Percentiles rank a stretch among this genome's conserved stretches.
phyloP scores from a whole-genome alignment of 2,329 filamentous ascomycete species.

The Cordyceps farinosa region DNA sequence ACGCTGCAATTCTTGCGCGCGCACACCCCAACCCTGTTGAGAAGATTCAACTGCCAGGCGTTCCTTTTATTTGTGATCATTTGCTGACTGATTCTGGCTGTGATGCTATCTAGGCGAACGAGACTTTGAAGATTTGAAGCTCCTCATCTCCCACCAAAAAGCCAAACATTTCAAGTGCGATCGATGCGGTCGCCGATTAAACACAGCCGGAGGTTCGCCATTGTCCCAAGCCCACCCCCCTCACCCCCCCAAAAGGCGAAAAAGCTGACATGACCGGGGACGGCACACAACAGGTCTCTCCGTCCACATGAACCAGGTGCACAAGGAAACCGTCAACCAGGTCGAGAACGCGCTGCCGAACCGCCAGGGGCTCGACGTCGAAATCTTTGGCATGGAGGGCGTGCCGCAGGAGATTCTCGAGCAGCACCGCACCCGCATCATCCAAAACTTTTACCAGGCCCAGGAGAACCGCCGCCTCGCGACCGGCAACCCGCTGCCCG shows the following conservation, averaged over 20 bases:
- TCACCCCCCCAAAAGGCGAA: neutral
- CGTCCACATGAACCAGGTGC: slow-evolving; percentile 97
- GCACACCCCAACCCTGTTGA: neutral
- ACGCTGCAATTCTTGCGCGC: neutral
- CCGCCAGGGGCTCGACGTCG: slow-evolving; percentile 79
- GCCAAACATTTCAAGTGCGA: slow-evolving; percentile 99
- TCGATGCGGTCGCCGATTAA: slow-evolving; percentile 79
- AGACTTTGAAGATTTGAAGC: slow-evolving; percentile 96
- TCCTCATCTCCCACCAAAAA: slow-evolving; percentile 95
- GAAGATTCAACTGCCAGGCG: no score
- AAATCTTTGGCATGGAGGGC: slow-evolving; percentile 98
- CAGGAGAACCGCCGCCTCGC: slow-evolving; percentile 77
- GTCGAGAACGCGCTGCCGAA: slow-evolving; percentile 93
- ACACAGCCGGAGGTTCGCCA: slow-evolving; percentile 82
- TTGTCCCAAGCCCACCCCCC: neutral
- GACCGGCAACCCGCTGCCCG: slow-evolving; percentile 79
- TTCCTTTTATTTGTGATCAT: no score
- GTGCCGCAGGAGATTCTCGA: slow-evolving; percentile 82
- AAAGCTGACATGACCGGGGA: neutral
- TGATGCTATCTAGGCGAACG: slow-evolving; percentile 61
- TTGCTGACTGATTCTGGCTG: neutral
- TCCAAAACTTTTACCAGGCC: slow-evolving; percentile 78
- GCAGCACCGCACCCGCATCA: slow-evolving; percentile 81
- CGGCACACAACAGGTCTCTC: slow-evolving; percentile 63
- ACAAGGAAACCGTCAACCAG: slow-evolving; percentile 83